These are phyloP conservation scores for Colletotrichum sp. DNA, from an alignment of 2,329 filamentous ascomycete species.

Conservation along the genomic window DNA sequence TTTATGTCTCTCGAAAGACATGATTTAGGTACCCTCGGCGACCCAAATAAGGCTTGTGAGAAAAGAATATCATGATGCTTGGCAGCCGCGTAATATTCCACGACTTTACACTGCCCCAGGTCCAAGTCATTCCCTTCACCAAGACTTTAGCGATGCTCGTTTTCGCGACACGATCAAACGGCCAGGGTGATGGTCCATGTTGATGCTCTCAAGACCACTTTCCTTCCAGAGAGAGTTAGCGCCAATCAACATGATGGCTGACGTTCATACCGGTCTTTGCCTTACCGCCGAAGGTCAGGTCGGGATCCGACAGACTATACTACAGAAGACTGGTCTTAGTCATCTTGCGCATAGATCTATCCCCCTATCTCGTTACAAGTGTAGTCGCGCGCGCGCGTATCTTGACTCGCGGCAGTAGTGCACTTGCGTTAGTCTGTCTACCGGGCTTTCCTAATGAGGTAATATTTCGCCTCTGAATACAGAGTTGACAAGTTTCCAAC, in stretches of 20 bases:
- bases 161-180: not conserved
- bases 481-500: not conserved
- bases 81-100: not conserved
- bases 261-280: not conserved
- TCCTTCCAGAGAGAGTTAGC: not conserved
- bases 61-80: not conserved
- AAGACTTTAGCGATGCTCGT: not conserved
- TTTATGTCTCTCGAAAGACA: not conserved
- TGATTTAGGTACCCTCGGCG: not conserved
- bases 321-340: not conserved
- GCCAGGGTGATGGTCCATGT: not conserved
- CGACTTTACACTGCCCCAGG: not conserved
- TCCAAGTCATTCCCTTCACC: not conserved
- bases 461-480: not conserved
- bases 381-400: not conserved
- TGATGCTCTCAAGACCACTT: not conserved
- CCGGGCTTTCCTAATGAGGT: not conserved
- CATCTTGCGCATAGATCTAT: not conserved
- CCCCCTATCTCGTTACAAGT: not conserved
- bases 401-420: not conserved
- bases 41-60: not conserved
- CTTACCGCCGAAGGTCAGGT: not conserved
- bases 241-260: not conserved
- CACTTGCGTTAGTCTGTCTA: not conserved
- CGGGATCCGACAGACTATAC: not conserved